Conservation (phyloP, 208 protist species). For the Trypanosoma avium region DNA sequence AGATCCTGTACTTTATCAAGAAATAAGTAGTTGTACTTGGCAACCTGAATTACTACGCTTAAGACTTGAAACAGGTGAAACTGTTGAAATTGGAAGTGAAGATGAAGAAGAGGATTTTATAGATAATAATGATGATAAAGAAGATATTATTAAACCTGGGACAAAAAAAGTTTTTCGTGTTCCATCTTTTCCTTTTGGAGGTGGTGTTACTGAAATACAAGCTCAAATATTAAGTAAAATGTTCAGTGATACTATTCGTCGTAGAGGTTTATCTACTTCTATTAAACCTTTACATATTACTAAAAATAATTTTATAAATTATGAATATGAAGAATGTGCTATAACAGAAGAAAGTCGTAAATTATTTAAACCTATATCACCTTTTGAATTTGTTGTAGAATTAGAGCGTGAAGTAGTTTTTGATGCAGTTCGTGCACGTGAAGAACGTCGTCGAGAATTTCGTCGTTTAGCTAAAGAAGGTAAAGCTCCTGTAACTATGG, state of each 20-base stretch:
- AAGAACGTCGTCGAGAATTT: conserved; percentile 68
- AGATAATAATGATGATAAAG: conserved; percentile 18
- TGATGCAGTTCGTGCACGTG: conserved; percentile 67
- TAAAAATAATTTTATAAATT: conserved; percentile 37
- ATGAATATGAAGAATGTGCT: conserved; percentile 46
- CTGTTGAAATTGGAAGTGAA: conserved; percentile 27
- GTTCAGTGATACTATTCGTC: conserved; percentile 39
- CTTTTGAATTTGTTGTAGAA: conserved; percentile 89
- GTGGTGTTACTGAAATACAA: conserved; percentile 76
- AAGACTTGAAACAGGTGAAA: conserved; percentile 29
- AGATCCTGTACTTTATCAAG: conserved; percentile 59
- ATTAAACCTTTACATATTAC: conserved; percentile 42
- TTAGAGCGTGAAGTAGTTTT: conserved; percentile 75
- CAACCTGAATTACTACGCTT: conserved; percentile 68
- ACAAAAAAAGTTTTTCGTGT: conserved; percentile 52
- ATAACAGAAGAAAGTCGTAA: conserved; percentile 29
- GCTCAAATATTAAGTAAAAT: conserved; percentile 41
- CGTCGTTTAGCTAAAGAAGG: conserved; percentile 64
- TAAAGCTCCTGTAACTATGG: conserved; percentile 73
- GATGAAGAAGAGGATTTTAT: conserved; percentile 41
- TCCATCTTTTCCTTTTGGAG: conserved; percentile 84
- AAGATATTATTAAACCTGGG: conserved; percentile 10
- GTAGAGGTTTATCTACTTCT: conserved; percentile 21
- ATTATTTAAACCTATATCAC: conserved; percentile 57
- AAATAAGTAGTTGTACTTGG: conserved; percentile 68